Percentiles rank a stretch among this genome's conserved stretches.
Conservation (phyloP, 1,139 yeast genomes). For the Yamadazyma diospyri region DNA sequence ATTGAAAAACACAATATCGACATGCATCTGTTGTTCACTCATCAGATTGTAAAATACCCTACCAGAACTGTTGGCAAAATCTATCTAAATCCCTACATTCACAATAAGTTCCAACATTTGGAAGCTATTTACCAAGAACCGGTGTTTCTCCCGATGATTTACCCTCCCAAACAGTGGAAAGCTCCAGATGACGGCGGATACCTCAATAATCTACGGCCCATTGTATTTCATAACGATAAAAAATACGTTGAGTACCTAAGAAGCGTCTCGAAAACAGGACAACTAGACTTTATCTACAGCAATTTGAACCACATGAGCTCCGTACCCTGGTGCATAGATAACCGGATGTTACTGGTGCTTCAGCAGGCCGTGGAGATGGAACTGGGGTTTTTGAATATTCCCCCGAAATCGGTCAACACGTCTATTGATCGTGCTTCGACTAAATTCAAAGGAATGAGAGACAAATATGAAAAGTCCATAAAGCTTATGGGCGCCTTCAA, state of each 20-base stretch:
- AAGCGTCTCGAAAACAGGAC: slow-evolving; percentile 31
- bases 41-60: slow-evolving; percentile 2
- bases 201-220: slow-evolving; percentile 22
- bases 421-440: slow-evolving; percentile 10
- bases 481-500: slow-evolving; percentile 25
- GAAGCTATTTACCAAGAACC: slow-evolving; percentile 6
- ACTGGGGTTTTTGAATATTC: slow-evolving; percentile 29
- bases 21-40: slow-evolving; percentile 11
- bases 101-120: slow-evolving; percentile 5
- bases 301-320: slow-evolving; percentile 29
- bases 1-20: background rate
- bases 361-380: slow-evolving; percentile 19
- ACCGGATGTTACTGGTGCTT: slow-evolving; percentile 21
- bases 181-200: slow-evolving; percentile 36
- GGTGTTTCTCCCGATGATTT: slow-evolving; percentile 33
- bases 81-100: slow-evolving; percentile 11
- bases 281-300: slow-evolving; percentile 28
- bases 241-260: slow-evolving; percentile 21
- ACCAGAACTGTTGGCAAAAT: slow-evolving; percentile 9
- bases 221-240: slow-evolving; percentile 21
- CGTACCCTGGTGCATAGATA: slow-evolving; percentile 38
- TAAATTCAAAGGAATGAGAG: slow-evolving; percentile 12
- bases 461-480: slow-evolving; percentile 17
- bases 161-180: slow-evolving; percentile 38
- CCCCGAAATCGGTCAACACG: slow-evolving; percentile 14